Conservation (phyloP, 2,329 filamentous ascomycete species). For the Alternaria ventricosa region DNA sequence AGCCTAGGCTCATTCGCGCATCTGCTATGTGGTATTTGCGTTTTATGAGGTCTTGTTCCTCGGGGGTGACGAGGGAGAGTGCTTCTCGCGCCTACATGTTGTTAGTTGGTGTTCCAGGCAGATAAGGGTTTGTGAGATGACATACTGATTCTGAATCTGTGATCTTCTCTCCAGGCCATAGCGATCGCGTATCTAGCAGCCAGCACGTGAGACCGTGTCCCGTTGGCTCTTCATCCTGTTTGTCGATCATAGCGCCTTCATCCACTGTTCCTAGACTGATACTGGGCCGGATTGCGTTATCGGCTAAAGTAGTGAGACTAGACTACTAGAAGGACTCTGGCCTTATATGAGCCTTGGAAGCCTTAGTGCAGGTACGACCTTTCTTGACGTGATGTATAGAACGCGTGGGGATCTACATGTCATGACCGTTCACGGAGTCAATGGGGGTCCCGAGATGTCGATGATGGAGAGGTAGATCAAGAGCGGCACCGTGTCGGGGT, state of each 20-base stretch:
- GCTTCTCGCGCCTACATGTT: conserved; percentile 50
- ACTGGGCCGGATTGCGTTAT: not conserved
- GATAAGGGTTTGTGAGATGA: not conserved
- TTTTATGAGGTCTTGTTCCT: conserved; percentile 65
- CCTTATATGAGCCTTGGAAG: conserved; percentile 2
- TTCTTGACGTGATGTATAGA: not conserved
- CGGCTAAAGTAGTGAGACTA: conserved; percentile 1
- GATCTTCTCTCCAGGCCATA: conserved; percentile 57
- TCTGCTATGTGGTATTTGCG: conserved; percentile 72
- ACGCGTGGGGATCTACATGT: conserved; percentile 2
- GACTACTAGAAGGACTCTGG: not conserved
- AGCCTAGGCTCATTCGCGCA: conserved; percentile 76
- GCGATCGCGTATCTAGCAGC: conserved; percentile 56
- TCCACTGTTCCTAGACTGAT: not conserved
- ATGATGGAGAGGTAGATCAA: conserved; percentile 6
- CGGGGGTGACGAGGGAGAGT: conserved; percentile 51
- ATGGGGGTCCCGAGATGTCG: conserved; percentile 14
- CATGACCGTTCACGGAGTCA: conserved; percentile 1
- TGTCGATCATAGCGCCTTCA: conserved; percentile 14
- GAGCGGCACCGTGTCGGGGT: not conserved
- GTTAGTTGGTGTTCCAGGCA: not conserved
- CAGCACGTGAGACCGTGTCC: conserved; percentile 51
- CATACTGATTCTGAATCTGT: conserved; percentile 23
- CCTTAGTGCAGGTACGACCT: not conserved
- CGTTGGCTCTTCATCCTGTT: conserved; percentile 13